Base-by-base conservation (phyloP, 1,284 basidiomycete species). In the Marasmius oreades region DNA sequence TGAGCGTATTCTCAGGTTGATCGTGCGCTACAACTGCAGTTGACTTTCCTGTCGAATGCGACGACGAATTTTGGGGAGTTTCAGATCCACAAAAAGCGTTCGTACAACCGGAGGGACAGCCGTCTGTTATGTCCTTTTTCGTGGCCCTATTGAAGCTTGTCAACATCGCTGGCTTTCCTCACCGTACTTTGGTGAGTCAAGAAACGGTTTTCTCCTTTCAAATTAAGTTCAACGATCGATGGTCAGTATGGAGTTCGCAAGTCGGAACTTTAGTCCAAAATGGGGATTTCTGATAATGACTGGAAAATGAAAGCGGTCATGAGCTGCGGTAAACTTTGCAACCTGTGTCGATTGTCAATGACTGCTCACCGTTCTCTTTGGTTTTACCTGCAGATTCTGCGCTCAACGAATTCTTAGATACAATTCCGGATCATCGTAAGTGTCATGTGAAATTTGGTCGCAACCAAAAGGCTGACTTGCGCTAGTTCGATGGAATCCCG, bases 1-100 rank as follows among this genome's bases (percentile, higher is more conserved):
- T 77, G 57, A 85, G 84, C 59, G 76, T 81, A 3, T 77, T 76
- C 3, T 74, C 89, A 31, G 88, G 88, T 6, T 73, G 88, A 23
- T 85, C 86, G 0, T 80, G 84, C 59, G 81, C 82, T 5, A 78
- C 88, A 22, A 82, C 86, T 55, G 85, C 88, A 7, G n/a, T 42
- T 42, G 39, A 42, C n/a, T 20, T 42, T 7, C 39, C 39, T 6
- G 20, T 42, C n/a, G 39, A 42, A 42, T 42, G 39, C 39, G 39
- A 42, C n/a, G 55, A 53, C 44, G 55, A 24, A 45, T 52, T 11
- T 20, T 50, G 47, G 47, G 47, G 33, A 26, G 14, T 22, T 24
- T 14, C 47, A 2, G 47, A 50, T 31, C 47, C 47, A 24, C 10
- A 24, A 16, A 16, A 24, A 23, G 45, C 45, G 2, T 50, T 50